Evolutionary conservation across 78 protist species (phyloP).

Genomic region (Thecamonas trahens): DNA sequence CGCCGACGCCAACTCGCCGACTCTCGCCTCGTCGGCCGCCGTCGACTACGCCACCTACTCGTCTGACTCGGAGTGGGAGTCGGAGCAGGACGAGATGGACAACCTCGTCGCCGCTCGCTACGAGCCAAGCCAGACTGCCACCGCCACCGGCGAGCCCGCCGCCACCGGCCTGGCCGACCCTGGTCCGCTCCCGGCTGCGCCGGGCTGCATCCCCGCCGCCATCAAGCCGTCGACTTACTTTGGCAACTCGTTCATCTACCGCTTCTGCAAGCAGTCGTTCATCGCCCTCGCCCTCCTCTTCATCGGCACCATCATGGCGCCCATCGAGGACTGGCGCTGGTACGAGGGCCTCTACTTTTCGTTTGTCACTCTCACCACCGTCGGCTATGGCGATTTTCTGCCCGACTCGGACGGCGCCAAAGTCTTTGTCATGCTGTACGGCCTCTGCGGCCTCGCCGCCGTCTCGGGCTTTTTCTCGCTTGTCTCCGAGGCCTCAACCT

Average conservation of each 20-base stretch:
- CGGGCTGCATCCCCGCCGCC: not conserved
- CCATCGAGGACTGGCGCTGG: not conserved
- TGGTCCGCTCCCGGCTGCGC: not conserved
- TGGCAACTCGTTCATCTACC: too few species aligned
- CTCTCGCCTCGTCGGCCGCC: too few species aligned
- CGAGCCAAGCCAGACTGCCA: not conserved
- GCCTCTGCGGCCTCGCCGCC: too few species aligned
- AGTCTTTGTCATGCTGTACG: too few species aligned
- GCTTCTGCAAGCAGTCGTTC: not conserved
- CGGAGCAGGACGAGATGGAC: too few species aligned
- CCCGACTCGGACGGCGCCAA: too few species aligned
- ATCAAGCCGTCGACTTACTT: not conserved
- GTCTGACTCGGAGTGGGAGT: too few species aligned
- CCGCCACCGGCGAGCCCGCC: not conserved
- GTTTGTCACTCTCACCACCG: not conserved
- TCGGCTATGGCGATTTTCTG: slow-evolving; percentile 8
- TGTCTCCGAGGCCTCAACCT: too few species aligned
- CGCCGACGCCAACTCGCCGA: too few species aligned
- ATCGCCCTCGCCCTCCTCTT: not conserved
- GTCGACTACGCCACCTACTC: too few species aligned
- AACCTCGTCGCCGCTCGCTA: too few species aligned
- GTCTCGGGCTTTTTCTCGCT: too few species aligned
- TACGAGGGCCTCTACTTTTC: slow-evolving; percentile 7
- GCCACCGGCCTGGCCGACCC: not conserved
- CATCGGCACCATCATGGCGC: not conserved